Evolutionary conservation across 768 basidiomycete genomes (phyloP), one percentile per base, ranked within the genome.

Genomic region (Phanerochaete sordida): DNA sequence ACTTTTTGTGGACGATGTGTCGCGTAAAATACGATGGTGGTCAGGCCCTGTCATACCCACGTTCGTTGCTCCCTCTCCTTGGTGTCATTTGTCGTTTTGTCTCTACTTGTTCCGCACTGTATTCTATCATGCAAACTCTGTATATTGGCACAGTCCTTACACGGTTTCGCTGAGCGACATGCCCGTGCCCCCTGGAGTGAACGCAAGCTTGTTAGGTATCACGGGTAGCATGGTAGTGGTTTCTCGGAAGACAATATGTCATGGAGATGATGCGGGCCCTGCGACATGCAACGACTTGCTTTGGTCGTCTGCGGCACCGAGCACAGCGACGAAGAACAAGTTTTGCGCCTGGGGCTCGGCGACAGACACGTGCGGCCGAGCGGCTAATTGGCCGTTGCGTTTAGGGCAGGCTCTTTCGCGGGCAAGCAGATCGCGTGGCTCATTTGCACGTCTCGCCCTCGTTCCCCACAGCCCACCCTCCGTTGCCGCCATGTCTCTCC

Each of bases 361-460:
- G 13, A 35, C 7, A 13, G 7, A 35, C 39, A 43, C 39, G 39
- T 43, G 39, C 39, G 39, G 33, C 19, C 19, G 39, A 28, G 50
- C 50, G 50, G 11, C 26, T 46, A 65, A 46, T 44, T 35, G 50
- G 56, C 2, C 3, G 3, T 3, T 4, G 3, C 0, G 12, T 59
- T 75, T 68, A 77, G 73, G 76, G 76, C 74, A 63, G 70, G 74
- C 64, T 48, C 55, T 64, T 59, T 66, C 73, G 72, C 67, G 64
- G 61, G 43, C 59, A 64, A 62, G 62, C 31, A 23, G 48, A 59
- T 57, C 44, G 53, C 35, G 53, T 57, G 53, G 53, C 33, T 52
- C 51, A 52, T 52, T 52, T 52, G 51, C 30, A 35, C 15, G 19
- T 15, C 51, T 60, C 56, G 63, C 16, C 50, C 35, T 21, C 49